These are phyloP conservation scores for Pluteus cervinus DNA, from an alignment of 768 basidiomycete species.

Conservation along the genomic window DNA sequence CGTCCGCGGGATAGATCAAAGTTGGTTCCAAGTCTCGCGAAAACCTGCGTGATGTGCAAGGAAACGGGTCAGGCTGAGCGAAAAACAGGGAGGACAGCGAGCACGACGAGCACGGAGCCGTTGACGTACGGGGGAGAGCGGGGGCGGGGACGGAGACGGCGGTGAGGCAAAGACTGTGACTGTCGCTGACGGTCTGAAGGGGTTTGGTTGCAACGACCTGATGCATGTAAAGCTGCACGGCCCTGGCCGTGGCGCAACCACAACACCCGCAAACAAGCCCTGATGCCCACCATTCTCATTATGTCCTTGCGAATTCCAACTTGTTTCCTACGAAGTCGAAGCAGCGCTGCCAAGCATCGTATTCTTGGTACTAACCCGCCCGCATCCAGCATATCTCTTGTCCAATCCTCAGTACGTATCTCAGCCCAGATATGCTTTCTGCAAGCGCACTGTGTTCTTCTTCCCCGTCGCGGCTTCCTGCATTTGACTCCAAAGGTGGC, in stretches of 20 bases:
- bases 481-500: no score
- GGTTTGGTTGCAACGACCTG: slow-evolving; percentile 38
- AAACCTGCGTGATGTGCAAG: slow-evolving; percentile 5
- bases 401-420: no score
- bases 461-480: no score
- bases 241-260: slow-evolving; percentile 28
- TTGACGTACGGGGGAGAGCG: slow-evolving; percentile 10
- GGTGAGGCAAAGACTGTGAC: slow-evolving; percentile 26
- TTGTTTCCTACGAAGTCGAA: no score
- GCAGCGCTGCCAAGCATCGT: no score
- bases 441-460: no score
- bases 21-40: slow-evolving; percentile 18
- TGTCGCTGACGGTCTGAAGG: slow-evolving; percentile 33
- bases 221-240: slow-evolving; percentile 30
- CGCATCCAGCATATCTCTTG: no score
- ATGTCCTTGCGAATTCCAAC: slow-evolving; percentile 8
- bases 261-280: slow-evolving; percentile 28
- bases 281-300: slow-evolving; percentile 16
- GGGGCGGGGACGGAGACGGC: slow-evolving; percentile 16
- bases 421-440: no score
- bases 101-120: slow-evolving; percentile 4
- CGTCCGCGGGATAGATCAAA: slow-evolving; percentile 18
- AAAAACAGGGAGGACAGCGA: neutral
- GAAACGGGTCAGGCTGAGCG: slow-evolving; percentile 1
- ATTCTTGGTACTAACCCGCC: no score